Evolutionary conservation across 805 yeast genomes (phyloP).

Genomic region (Candida suzukii): DNA sequence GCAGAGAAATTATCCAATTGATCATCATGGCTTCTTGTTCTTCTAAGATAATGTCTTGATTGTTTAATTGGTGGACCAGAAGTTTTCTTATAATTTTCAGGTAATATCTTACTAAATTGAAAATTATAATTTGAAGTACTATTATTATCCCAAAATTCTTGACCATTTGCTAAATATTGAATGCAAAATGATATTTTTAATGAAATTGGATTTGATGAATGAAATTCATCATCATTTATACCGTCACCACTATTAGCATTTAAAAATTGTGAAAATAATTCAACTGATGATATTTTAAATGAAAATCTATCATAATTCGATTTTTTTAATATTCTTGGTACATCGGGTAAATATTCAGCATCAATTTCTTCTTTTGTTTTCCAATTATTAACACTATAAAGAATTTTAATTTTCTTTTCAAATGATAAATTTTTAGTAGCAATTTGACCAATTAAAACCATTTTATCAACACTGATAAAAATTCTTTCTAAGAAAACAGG

Average conservation of each 20-base stretch:
- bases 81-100: neutral
- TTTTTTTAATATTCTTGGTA: constrained; percentile 39
- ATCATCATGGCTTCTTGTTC: constrained; percentile 13
- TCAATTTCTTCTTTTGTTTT: constrained; percentile 61
- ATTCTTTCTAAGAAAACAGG: constrained; percentile 61
- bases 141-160: constrained; percentile 79
- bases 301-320: constrained; percentile 64
- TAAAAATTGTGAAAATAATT: constrained; percentile 25
- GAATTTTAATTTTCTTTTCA: constrained; percentile 57
- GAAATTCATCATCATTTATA: neutral
- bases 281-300: constrained; percentile 50
- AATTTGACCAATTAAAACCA: constrained; percentile 59
- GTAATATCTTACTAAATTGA: constrained; percentile 16
- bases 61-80: constrained; percentile 5
- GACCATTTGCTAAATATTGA: constrained; percentile 38
- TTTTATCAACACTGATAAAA: constrained; percentile 51
- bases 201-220: neutral
- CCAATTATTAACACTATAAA: constrained; percentile 81
- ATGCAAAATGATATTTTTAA: constrained; percentile 39
- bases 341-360: constrained; percentile 52
- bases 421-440: constrained; percentile 73
- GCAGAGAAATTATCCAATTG: neutral
- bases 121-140: constrained; percentile 49
- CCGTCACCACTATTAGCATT: neutral
- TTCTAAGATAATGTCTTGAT: constrained; percentile 16